Conservation (phyloP, 2,329 filamentous ascomycete species). For the Sporothrix curviconia region DNA sequence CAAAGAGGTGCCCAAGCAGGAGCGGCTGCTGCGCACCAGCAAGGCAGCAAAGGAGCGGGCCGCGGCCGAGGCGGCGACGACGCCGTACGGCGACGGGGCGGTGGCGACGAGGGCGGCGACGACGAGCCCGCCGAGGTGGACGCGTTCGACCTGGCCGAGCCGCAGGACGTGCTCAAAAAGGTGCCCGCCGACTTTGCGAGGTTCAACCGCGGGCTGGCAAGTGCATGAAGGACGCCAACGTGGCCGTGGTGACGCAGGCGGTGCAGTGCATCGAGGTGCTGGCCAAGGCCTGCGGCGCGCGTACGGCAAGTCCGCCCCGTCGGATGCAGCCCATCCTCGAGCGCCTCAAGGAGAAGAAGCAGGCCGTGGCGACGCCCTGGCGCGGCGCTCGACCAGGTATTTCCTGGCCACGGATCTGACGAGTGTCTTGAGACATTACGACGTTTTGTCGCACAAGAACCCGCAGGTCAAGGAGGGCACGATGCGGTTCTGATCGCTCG, state of each 20-base stretch:
- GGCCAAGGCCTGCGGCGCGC: slow-evolving; percentile 70
- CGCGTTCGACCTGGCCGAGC: slow-evolving; percentile 73
- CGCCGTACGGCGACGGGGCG: slow-evolving; percentile 51
- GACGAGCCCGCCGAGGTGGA: slow-evolving; percentile 70
- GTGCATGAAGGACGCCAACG: slow-evolving; percentile 98
- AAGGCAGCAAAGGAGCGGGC: slow-evolving; percentile 73
- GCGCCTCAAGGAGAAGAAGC: slow-evolving; percentile 95
- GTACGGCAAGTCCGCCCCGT: slow-evolving; percentile 69
- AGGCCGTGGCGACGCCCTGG: slow-evolving; percentile 77
- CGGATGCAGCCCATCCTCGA: slow-evolving; percentile 85
- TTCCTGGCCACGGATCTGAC: slow-evolving; percentile 61
- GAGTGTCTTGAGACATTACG: slow-evolving; percentile 90
- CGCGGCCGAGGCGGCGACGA: slow-evolving; percentile 53
- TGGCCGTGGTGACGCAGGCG: slow-evolving; percentile 86
- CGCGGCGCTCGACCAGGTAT: slow-evolving; percentile 69
- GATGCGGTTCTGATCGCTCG: slow-evolving; percentile 89
- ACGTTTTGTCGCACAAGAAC: slow-evolving; percentile 89
- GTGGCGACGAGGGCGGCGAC: slow-evolving; percentile 48
- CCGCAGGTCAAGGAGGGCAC: slow-evolving; percentile 96
- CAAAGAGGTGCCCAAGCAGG: slow-evolving; percentile 78
- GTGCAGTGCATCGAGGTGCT: slow-evolving; percentile 88
- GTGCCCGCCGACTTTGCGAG: slow-evolving; percentile 77
- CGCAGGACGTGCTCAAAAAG: slow-evolving; percentile 77
- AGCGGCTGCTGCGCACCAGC: slow-evolving; percentile 79
- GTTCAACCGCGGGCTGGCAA: slow-evolving; percentile 76